phyloP scores from a whole-genome alignment of 1,284 basidiomycete species.

The Malassezia equina region DNA sequence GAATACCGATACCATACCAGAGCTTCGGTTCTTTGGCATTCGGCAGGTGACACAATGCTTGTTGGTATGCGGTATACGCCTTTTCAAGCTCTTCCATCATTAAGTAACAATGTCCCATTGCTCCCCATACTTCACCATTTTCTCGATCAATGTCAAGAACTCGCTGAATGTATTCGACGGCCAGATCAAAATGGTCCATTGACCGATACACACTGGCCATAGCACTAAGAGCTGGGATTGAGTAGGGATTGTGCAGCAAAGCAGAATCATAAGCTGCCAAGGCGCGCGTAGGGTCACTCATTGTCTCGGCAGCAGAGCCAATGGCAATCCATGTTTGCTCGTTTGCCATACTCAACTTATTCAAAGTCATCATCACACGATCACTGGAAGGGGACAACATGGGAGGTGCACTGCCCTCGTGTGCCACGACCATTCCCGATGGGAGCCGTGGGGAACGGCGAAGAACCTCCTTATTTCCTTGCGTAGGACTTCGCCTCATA shows the following conservation, averaged over 20 bases:
- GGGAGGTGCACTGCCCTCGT: not conserved
- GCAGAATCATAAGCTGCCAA: slow-evolving; percentile 42
- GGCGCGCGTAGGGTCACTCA: slow-evolving; percentile 44
- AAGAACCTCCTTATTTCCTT: not conserved
- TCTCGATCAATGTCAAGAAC: slow-evolving; percentile 60
- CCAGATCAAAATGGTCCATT: slow-evolving; percentile 53
- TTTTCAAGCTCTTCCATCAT: slow-evolving; percentile 99
- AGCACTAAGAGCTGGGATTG: slow-evolving; percentile 40
- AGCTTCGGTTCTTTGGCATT: slow-evolving; percentile 98
- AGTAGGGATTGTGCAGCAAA: slow-evolving; percentile 43
- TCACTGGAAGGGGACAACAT: not conserved
- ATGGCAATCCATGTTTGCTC: slow-evolving; percentile 41
- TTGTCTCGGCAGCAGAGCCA: slow-evolving; percentile 40
- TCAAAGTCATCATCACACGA: slow-evolving; percentile 12
- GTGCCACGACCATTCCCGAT: not conserved
- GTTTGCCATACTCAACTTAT: slow-evolving; percentile 38
- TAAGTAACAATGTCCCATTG: slow-evolving; percentile 78
- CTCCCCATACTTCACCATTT: slow-evolving; percentile 47
- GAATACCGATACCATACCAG: slow-evolving; percentile 98
- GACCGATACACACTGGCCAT: slow-evolving; percentile 44
- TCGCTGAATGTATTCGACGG: slow-evolving; percentile 87
- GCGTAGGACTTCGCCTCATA: not conserved
- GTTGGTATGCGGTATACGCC: slow-evolving; percentile 96
- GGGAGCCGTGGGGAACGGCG: not conserved
- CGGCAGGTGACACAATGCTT: slow-evolving; percentile 86